phyloP scores from a whole-genome alignment of 768 basidiomycete species.

The Lyophyllum shimeji region DNA sequence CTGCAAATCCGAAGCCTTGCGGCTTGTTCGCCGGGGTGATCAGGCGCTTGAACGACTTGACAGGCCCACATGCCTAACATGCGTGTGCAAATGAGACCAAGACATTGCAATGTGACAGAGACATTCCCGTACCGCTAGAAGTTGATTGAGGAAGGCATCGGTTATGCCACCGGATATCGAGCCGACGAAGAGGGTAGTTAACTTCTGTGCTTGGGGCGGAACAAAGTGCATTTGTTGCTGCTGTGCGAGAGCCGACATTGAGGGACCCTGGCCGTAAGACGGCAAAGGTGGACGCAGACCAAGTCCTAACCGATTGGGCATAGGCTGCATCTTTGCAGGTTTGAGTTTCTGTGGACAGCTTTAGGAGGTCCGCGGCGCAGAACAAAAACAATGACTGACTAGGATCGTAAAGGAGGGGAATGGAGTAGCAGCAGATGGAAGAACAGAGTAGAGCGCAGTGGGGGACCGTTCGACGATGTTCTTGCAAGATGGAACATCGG shows the following conservation, averaged over 20 bases:
- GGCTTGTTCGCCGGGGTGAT: slow-evolving; percentile 92
- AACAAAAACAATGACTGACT: background rate
- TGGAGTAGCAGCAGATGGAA: background rate
- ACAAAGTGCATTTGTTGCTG: slow-evolving; percentile 76
- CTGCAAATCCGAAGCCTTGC: slow-evolving; percentile 96
- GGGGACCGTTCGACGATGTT: slow-evolving; percentile 1
- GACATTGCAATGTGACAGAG: background rate
- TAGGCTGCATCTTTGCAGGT: slow-evolving; percentile 55
- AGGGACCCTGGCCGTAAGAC: slow-evolving; percentile 89
- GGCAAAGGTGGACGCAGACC: slow-evolving; percentile 87
- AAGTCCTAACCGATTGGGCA: slow-evolving; percentile 78
- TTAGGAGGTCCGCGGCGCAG: background rate
- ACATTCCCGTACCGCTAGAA: slow-evolving; percentile 62
- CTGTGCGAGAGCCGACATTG: slow-evolving; percentile 88
- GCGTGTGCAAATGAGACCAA: background rate
- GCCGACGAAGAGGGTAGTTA: slow-evolving; percentile 84
- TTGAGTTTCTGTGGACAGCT: background rate
- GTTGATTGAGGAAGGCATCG: slow-evolving; percentile 74
- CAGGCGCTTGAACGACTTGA: slow-evolving; percentile 89
- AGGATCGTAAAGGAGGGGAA: background rate
- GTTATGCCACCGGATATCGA: slow-evolving; percentile 93
- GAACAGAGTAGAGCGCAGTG: background rate
- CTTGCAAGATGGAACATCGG: background rate
- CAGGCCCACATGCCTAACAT: slow-evolving; percentile 80
- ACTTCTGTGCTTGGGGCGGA: slow-evolving; percentile 67